Evolutionary conservation across 2,329 filamentous ascomycete genomes (phyloP), one percentile per base, ranked within the genome.

Genomic region (Clonostachys byssicola): DNA sequence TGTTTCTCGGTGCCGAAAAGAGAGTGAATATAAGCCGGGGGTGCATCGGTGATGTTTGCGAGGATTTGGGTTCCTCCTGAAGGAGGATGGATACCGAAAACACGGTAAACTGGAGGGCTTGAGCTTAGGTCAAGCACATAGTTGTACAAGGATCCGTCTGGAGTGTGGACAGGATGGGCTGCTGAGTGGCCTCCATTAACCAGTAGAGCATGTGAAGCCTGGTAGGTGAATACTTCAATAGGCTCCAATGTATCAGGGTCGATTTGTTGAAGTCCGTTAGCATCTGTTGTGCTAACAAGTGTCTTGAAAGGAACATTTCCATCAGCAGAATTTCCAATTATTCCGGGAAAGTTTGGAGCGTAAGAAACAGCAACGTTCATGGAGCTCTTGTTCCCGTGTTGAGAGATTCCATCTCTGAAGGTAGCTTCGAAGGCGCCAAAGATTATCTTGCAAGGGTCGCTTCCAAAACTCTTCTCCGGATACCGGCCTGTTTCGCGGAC

Each of bases 21-120:
- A 9, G 88, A 92, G 66, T 95, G 89, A n/a, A 94, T 80, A 56
- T 94, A 95, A 0, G 87, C 84, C 0, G 85, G 69, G 3, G 67
- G 67, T 5, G 75, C 61, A 5, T 71, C 68, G 0, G 66, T 63
- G 50, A 94, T 80, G 0, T 78, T 83, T 4, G 88, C 88, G 0
- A 95, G 74, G 16, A 94, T 83, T 1, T 81, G 77, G 0, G 87
- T 89, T 47, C 80, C 69, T 1, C 85, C 86, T 0, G 80, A 85
- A 0, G 72, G 60, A 0, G 81, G 77, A 16, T 77, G 84, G 3
- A 83, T 78, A 2, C 75, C 69, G 62, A 92, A 94, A 14, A 92
- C 59, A 14, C 85, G 81, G 59, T 92, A 94, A 0, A 73, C 80
- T 6, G 36, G 36, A 1, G 79, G 62, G 0, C 59, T 60, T 0